Evolutionary conservation across 768 basidiomycete genomes (phyloP), one percentile per base, ranked within the genome.

Genomic region (Tubosaeta sp.): DNA sequence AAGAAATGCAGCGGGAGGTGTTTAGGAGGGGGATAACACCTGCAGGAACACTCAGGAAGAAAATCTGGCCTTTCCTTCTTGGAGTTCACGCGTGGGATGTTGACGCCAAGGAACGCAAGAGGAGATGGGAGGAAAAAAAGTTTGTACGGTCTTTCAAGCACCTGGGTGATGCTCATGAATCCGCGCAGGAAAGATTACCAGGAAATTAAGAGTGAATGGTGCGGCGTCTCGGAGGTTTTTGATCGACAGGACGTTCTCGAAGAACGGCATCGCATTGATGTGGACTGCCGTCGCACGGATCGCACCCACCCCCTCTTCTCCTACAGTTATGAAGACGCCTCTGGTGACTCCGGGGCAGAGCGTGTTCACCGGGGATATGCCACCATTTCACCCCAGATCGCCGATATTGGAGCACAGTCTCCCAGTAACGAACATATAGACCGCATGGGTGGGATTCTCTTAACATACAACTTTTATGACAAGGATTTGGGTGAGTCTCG

Each of bases 251-350:
- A 91, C 62, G 79, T 90, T 47, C 67, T 90, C 31, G 95, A 99
- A 71, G 91, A 93, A 65, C 83, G 89, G n/a, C 91, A 93, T 70
- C 83, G 91, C 25, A 92, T 93, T 60, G 91, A 98, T 63, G 97
- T 99, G 51, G 97, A 98, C 65, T 98, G 97, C 62, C 85, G 95
- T 52, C 81, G 97, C 26, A 99, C 97, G 19, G 97, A 99, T 69
- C 80, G 97, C 34, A 87, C 79, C n/a, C 95, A 98, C 59, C 85
- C 91, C 6, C 76, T 97, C 50, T 98, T 97, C 62, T 81, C 86
- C 3, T 74, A 72, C 25, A 70, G 73, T 67, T 59, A 71, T 26
- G 53, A 70, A 26, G 67, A 72, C 44, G 50, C 63, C 1, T 59
- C 70, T 27, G 52, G 66, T 27, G 76, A 80, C 43, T 75, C 79